Percentiles rank a stretch among this genome's conserved stretches.
These are phyloP conservation scores for Lumnitzera littorea DNA, from an alignment of 345 rosid species.

Conservation along the genomic window DNA sequence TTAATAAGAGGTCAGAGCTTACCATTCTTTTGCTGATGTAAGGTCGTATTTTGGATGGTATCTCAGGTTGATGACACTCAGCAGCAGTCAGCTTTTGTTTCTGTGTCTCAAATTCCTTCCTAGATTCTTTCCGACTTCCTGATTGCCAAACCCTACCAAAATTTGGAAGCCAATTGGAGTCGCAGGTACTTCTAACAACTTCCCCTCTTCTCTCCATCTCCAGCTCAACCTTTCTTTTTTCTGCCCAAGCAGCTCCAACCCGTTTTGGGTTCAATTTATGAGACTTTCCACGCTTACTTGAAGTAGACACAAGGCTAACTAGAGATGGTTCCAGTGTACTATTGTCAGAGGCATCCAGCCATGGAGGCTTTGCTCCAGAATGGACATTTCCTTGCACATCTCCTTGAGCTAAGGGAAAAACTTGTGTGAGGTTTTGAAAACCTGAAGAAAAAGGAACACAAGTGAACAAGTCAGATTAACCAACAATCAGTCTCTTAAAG, in stretches of 20 bases:
- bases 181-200: conserved; percentile 29
- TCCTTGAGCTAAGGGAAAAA: conserved; percentile 23
- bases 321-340: conserved; percentile 19
- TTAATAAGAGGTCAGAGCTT: conserved; percentile 11
- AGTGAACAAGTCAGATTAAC: not conserved
- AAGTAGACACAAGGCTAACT: conserved; percentile 15
- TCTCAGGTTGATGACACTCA: conserved; percentile 32
- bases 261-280: conserved; percentile 70
- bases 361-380: conserved; percentile 80
- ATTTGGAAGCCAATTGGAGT: conserved; percentile 82
- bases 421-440: conserved; percentile 25
- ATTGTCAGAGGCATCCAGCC: conserved; percentile 49
- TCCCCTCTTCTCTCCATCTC: conserved; percentile 84
- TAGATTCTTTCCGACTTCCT: conserved; percentile 78
- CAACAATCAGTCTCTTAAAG: no score
- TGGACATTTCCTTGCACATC: conserved; percentile 58
- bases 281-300: conserved; percentile 37
- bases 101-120: conserved; percentile 80
- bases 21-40: conserved; percentile 78
- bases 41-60: conserved; percentile 47
- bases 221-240: conserved; percentile 76
- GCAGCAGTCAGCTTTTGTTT: conserved; percentile 40
- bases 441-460: conserved; percentile 24
- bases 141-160: conserved; percentile 99
- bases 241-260: conserved; percentile 98